A percentile compares a stretch with the other conserved stretches of the same genome.
Evolutionary conservation across 129 eudicot species (phyloP).

Genomic region (Heracleum sosnowskyi): DNA sequence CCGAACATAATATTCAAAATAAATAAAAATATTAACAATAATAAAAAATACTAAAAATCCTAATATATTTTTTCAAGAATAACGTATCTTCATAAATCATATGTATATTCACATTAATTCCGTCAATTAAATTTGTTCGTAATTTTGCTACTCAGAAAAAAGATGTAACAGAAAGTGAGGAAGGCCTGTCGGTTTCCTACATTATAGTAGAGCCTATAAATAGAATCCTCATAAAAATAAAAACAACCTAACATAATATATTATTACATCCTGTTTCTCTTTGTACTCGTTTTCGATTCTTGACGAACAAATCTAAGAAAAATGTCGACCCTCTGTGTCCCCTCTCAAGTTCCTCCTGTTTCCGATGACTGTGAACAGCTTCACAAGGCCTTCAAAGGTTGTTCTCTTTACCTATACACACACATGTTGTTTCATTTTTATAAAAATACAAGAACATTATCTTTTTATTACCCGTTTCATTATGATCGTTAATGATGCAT

Average conservation of each 20-base stretch:
- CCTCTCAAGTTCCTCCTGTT: slow-evolving; percentile 42
- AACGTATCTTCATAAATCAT: too few species aligned
- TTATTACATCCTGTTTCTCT: neutral
- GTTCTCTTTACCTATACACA: neutral
- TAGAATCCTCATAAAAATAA: neutral
- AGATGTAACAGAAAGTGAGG: neutral
- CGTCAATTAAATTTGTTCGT: too few species aligned
- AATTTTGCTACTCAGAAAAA: too few species aligned
- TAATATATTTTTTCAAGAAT: too few species aligned
- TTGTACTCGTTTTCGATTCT: neutral
- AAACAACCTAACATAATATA: neutral
- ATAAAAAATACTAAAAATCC: too few species aligned
- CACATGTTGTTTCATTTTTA: neutral
- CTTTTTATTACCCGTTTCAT: neutral
- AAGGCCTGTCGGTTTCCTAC: neutral
- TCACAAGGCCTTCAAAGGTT: slow-evolving; percentile 72
- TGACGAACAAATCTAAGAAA: neutral
- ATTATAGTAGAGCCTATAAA: neutral
- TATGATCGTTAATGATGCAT: neutral
- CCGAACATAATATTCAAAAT: too few species aligned
- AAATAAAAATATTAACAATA: too few species aligned
- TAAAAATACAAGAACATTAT: neutral
- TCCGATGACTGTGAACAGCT: slow-evolving; percentile 77
- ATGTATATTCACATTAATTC: too few species aligned
- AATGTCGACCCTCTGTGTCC: slow-evolving; percentile 66